Base-by-base conservation (phyloP, 768 basidiomycete species). In the Phaffia tasmanica region DNA sequence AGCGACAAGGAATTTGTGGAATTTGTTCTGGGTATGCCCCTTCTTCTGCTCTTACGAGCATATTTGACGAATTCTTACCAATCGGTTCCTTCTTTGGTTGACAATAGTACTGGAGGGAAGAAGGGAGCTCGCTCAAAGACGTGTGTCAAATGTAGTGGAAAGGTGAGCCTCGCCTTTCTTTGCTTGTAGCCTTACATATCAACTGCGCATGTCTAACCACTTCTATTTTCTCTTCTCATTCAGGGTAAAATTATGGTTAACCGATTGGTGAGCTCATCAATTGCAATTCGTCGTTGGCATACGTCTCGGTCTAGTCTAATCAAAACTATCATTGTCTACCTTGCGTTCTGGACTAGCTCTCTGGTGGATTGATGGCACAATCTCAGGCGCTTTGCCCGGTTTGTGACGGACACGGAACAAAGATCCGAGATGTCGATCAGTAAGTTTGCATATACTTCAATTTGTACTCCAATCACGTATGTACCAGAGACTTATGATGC, bases 351-450 rank as follows among this genome's bases (percentile, higher is more conserved):
- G 46, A 54, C 4, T 57, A 61, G 65, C 61, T 64, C 35, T 57
- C 61, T 19, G 66, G 75, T 19, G 75, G 75, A 18, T 70, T 75
- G 14, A 71, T 77, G 25, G 76, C 75, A 5, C 74, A 77, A 62
- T 71, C 73, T 27, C 75, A 74, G 57, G 72, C 73, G 1, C 61
- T 69, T 19, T 79, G 78, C 68, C 72, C 74, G 14, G 72, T 74
- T 21, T 79, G 78, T 66, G 68, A 76, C 27, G 78, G 78, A 0
- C 72, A 68, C 7, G 76, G 76, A 11, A n/a, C 83, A 73, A 86
- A 83, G 72, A 75, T 91, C 51, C 84, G 84, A 67, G 89, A 90
- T 71, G 91, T 91, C 72, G 90, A 93, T 72, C 79, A 85, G 89
- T 89, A 70, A 23, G 81, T 72, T 54, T 19, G 7, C 57, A 18